phyloP scores from a whole-genome alignment of 441 rosid genomes.

The Pelargonium cotyledonis region DNA sequence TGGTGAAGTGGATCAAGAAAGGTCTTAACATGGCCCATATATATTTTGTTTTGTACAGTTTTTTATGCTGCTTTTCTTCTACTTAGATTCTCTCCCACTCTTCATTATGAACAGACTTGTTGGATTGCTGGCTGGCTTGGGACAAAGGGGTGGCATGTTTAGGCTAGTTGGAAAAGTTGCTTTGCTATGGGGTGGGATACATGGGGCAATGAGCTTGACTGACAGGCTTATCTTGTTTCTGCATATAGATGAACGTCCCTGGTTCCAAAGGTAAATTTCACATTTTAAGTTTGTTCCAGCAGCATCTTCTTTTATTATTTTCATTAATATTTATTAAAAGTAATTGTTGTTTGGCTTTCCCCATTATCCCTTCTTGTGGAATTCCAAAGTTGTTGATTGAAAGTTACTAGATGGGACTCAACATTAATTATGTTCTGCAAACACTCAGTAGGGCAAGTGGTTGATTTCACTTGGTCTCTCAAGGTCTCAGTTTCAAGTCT shows the following conservation, averaged over 20 bases:
- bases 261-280: slow-evolving; percentile 58
- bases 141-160: slow-evolving; percentile 92
- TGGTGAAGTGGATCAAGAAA: slow-evolving; percentile 96
- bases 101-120: slow-evolving; percentile 55
- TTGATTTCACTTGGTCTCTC: too few relatives aligned
- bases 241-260: slow-evolving; percentile 71
- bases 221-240: slow-evolving; percentile 73
- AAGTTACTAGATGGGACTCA: not conserved
- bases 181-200: slow-evolving; percentile 98
- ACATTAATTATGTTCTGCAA: not conserved
- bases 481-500: too few relatives aligned
- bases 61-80: not conserved
- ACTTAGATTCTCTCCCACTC: not conserved
- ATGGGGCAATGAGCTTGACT: slow-evolving; percentile 92
- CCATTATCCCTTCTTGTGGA: too few relatives aligned
- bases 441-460: too few relatives aligned
- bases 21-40: slow-evolving; percentile 35
- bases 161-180: slow-evolving; percentile 87
- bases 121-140: slow-evolving; percentile 76
- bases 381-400: not conserved
- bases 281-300: not conserved
- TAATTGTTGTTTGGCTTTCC: too few relatives aligned
- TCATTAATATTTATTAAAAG: too few relatives aligned
- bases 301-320: too few relatives aligned
- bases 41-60: slow-evolving; percentile 8